These are phyloP conservation scores for Beauveria bassiana DNA, from an alignment of 2,329 filamentous ascomycete genomes.

Conservation along the genomic window DNA sequence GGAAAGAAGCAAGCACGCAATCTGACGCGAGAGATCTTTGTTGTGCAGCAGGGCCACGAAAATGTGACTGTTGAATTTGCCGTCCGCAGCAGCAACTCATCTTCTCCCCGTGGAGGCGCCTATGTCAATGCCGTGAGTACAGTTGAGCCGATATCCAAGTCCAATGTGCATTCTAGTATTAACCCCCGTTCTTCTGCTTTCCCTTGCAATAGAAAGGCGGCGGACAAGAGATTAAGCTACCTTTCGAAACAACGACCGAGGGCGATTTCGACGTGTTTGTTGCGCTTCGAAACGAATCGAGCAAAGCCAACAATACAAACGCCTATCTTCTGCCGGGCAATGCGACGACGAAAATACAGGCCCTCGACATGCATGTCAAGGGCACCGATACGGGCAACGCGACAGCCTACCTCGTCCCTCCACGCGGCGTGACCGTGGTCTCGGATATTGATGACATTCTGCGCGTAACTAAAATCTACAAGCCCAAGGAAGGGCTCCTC, in stretches of 20 bases:
- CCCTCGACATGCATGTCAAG: conserved; percentile 59
- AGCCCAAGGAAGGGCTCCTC: conserved; percentile 64
- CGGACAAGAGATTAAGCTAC: conserved; percentile 53
- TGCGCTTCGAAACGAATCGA: conserved; percentile 31
- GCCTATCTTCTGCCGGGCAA: conserved; percentile 54
- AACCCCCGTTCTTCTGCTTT: neutral
- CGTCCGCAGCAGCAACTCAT: conserved; percentile 15
- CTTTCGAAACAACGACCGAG: conserved; percentile 56
- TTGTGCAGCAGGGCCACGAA: conserved; percentile 62
- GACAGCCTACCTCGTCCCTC: conserved; percentile 68
- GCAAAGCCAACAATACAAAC: conserved; percentile 16
- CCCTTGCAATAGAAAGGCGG: conserved; percentile 38
- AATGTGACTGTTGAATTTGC: conserved; percentile 53
- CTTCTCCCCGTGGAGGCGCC: conserved; percentile 37
- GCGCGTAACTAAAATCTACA: conserved; percentile 72
- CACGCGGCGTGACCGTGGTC: conserved; percentile 61
- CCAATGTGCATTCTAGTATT: too few relatives aligned
- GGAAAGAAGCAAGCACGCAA: conserved; percentile 65
- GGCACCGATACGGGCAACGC: conserved; percentile 61
- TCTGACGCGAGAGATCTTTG: conserved; percentile 62
- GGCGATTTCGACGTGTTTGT: conserved; percentile 72
- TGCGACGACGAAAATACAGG: conserved; percentile 55
- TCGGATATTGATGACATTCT: conserved; percentile 77
- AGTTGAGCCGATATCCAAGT: neutral
- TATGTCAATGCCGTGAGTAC: conserved; percentile 36